Base-by-base conservation (phyloP, 148 eudicot genomes). In the Fagopyrum tataricum region DNA sequence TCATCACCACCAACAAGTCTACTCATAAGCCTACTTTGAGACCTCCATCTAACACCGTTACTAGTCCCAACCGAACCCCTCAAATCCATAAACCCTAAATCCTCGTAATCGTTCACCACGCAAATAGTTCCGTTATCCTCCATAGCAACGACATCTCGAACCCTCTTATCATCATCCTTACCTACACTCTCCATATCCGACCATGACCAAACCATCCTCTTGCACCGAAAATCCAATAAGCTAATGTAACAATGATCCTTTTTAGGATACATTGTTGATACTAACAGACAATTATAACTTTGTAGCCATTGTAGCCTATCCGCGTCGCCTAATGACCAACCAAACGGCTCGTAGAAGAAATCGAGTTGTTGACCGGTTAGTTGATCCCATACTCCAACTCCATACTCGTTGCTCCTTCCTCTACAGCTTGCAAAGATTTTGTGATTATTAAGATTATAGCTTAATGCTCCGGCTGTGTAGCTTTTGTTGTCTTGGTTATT, bases 281-380 rank as follows among this genome's bases (percentile, higher is more conserved):
- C 98, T 12, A 91, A 71, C 56, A 94, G 78, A 73, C 93, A 89
- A 44, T 82, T 91, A 7, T 86, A 71, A 0, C 79, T 84, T 10
- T 86, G 75, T 4, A 94, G 75, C 98, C 97, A 94, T 43, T 94
- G 98, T 4, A 94, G 58, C 74, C 86, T 85, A 59, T 91, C 96
- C 5, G 98, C 98, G 31, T 94, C 97, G 11, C 98, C 98, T 4
- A 89, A 78, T 6, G 97, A 88, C 97, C 96, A 94, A 0, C 92
- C 91, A 0, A 72, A 24, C 7, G 97, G 97, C 64, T 93, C 97
- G 74, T 91, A 91, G 79, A 86, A 91, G 74, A 94, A 94, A 67
- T 94, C 98, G 4, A 82, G 74, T 40, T 94, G 98, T 37, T 88
- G 82, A 0, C 98, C 98, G 0, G 91, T 89, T n/a, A 81, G 70